Evolutionary conservation across 164 flowering plant genomes (phyloP).

Genomic region (Kingdonia uniflora): DNA sequence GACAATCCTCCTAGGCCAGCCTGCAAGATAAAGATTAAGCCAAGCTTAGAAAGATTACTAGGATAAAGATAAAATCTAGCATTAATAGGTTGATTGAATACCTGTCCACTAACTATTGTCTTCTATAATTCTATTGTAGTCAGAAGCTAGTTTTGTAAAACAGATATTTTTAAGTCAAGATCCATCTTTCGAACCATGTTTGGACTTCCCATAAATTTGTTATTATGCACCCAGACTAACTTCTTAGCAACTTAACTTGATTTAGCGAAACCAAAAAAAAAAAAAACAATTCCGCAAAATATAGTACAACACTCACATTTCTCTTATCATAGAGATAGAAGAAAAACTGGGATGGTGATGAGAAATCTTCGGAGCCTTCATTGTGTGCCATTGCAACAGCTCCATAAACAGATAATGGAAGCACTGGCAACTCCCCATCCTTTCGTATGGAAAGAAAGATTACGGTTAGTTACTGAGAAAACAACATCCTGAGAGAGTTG

Average conservation of each 20-base stretch:
- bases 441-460: constrained; percentile 17
- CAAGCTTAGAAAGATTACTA: not conserved
- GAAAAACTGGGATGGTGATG: constrained; percentile 89
- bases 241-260: too few relatives aligned
- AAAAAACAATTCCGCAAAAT: too few relatives aligned
- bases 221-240: too few relatives aligned
- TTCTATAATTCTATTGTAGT: too few relatives aligned
- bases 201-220: too few relatives aligned
- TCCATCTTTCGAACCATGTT: too few relatives aligned
- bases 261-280: too few relatives aligned
- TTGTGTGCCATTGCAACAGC: constrained; percentile 93
- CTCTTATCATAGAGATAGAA: constrained; percentile 88
- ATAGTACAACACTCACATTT: constrained; percentile 47
- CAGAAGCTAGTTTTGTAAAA: too few relatives aligned
- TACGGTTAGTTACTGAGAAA: constrained; percentile 7
- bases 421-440: constrained; percentile 97
- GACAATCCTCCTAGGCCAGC: constrained; percentile 94
- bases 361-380: constrained; percentile 70
- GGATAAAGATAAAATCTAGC: not conserved
- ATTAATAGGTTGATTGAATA: too few relatives aligned
- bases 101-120: too few relatives aligned
- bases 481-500: not conserved
- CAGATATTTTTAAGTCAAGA: too few relatives aligned
- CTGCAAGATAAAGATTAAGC: constrained; percentile 23
- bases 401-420: constrained; percentile 93